These are phyloP conservation scores for Alternaria ventricosa DNA, from an alignment of 2,329 filamentous ascomycete genomes.

Conservation along the genomic window DNA sequence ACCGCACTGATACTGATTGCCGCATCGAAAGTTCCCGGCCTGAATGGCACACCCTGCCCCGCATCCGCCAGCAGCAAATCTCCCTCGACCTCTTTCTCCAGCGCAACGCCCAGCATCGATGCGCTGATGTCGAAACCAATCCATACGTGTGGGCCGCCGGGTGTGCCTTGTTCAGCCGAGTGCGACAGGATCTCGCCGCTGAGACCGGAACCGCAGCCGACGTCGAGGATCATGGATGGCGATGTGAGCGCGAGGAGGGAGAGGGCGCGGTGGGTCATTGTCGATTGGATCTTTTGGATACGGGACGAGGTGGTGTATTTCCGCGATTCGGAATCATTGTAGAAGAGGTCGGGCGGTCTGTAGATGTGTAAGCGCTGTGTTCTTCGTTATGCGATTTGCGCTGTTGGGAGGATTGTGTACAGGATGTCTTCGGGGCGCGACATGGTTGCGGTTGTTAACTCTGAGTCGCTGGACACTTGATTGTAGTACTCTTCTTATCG, in stretches of 20 bases:
- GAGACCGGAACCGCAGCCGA: constrained; percentile 95
- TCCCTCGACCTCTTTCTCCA: constrained; percentile 90
- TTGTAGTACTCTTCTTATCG: not conserved
- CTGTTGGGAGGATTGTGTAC: constrained; percentile 58
- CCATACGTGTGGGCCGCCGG: constrained; percentile 87
- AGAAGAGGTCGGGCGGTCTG: constrained; percentile 95
- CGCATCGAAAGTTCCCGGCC: constrained; percentile 90
- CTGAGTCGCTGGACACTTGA: not conserved
- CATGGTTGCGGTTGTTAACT: constrained; percentile 66
- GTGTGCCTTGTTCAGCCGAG: constrained; percentile 65
- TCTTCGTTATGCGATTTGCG: not conserved
- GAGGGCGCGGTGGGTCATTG: constrained; percentile 92
- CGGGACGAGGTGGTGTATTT: constrained; percentile 98
- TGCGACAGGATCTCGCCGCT: constrained; percentile 90
- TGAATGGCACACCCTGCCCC: constrained; percentile 92
- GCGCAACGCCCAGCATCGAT: constrained; percentile 94
- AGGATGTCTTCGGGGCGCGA: constrained; percentile 96
- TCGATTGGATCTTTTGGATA: constrained; percentile 92
- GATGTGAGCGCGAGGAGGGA: constrained; percentile 81
- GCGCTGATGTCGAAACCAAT: constrained; percentile 95
- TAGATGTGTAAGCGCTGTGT: not conserved
- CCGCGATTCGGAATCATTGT: constrained; percentile 91
- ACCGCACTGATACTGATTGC: constrained; percentile 94
- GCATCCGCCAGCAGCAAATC: constrained; percentile 95
- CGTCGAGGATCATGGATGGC: constrained; percentile 89